These are phyloP conservation scores for Gomphus bonarii DNA, from an alignment of 1,284 basidiomycete genomes.

Conservation along the genomic window DNA sequence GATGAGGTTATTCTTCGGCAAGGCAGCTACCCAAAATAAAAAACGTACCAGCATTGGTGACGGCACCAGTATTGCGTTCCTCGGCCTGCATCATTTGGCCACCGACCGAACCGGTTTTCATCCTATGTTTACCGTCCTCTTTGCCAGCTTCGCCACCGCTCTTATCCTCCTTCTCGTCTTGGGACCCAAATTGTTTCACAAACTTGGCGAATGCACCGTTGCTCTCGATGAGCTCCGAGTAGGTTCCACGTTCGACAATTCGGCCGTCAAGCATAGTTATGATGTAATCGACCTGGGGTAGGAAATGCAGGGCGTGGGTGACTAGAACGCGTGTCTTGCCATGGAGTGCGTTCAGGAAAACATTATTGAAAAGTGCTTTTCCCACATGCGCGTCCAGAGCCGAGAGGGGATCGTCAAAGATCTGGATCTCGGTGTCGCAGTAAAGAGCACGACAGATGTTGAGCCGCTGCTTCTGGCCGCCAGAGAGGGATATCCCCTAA, in stretches of 20 bases:
- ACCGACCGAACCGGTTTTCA: constrained; percentile 29
- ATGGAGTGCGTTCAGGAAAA: constrained; percentile 50
- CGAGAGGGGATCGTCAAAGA: constrained; percentile 76
- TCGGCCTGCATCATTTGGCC: constrained; percentile 56
- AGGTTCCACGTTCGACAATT: constrained; percentile 71
- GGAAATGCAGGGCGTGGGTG: constrained; percentile 76
- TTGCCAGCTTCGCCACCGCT: constrained; percentile 27
- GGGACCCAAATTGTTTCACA: constrained; percentile 55
- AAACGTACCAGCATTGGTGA: constrained; percentile 24
- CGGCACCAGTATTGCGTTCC: constrained; percentile 51
- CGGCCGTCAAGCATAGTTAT: constrained; percentile 61
- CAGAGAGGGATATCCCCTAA: constrained; percentile 70
- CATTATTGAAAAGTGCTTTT: constrained; percentile 77
- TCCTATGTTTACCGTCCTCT: constrained; percentile 25
- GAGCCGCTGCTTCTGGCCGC: constrained; percentile 71
- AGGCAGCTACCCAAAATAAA: background rate
- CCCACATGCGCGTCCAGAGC: constrained; percentile 85
- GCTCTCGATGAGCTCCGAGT: constrained; percentile 51
- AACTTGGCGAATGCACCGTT: constrained; percentile 66
- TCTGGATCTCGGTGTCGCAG: constrained; percentile 75
- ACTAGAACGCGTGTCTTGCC: constrained; percentile 78
- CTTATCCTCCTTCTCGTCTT: constrained; percentile 26
- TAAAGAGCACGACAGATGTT: constrained; percentile 82
- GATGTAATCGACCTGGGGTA: constrained; percentile 70
- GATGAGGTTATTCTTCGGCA: background rate